These are phyloP conservation scores for Termitomyces sp. DNA, from an alignment of 768 basidiomycete species.

Conservation along the genomic window DNA sequence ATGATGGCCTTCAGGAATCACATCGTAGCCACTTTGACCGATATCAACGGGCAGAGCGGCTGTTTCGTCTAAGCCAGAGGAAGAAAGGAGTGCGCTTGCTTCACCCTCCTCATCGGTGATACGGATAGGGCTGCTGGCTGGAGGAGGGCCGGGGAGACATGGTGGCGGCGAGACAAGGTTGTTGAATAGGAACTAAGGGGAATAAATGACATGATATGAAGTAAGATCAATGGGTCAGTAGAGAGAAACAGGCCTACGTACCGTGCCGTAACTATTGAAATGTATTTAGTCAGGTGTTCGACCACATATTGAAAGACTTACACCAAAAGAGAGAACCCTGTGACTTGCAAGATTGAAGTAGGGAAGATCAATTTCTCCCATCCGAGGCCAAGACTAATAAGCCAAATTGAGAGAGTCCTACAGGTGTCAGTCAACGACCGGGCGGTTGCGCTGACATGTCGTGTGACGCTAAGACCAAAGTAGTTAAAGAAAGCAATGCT, in stretches of 20 bases:
- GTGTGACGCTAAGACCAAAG: constrained; percentile 90
- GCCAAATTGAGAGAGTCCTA: constrained; percentile 94
- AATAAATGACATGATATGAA: background rate
- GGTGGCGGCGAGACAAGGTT: constrained; percentile 67
- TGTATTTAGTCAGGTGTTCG: constrained; percentile 5
- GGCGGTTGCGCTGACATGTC: constrained; percentile 89
- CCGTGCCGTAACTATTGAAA: constrained; percentile 75
- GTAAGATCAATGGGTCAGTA: constrained; percentile 8
- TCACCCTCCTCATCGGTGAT: constrained; percentile 57
- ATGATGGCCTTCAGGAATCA: constrained; percentile 53
- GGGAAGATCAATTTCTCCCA: constrained; percentile 89
- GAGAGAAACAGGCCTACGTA: constrained; percentile 28
- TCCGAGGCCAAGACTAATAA: constrained; percentile 82
- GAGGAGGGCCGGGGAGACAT: constrained; percentile 51
- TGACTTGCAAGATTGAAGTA: constrained; percentile 75
- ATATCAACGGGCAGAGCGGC: constrained; percentile 79
- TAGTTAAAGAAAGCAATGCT: constrained; percentile 84
- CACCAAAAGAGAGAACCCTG: constrained; percentile 87
- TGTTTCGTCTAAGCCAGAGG: constrained; percentile 65
- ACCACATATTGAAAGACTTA: constrained; percentile 36
- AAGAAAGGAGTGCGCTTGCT: constrained; percentile 46
- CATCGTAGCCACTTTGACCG: constrained; percentile 82
- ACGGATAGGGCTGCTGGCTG: constrained; percentile 23
- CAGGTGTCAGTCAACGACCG: constrained; percentile 92
- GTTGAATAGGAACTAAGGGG: constrained; percentile 80